Evolutionary conservation across 2,329 filamentous ascomycete genomes (phyloP), one percentile per base, ranked within the genome.

Genomic region (Alternaria gansuensis): DNA sequence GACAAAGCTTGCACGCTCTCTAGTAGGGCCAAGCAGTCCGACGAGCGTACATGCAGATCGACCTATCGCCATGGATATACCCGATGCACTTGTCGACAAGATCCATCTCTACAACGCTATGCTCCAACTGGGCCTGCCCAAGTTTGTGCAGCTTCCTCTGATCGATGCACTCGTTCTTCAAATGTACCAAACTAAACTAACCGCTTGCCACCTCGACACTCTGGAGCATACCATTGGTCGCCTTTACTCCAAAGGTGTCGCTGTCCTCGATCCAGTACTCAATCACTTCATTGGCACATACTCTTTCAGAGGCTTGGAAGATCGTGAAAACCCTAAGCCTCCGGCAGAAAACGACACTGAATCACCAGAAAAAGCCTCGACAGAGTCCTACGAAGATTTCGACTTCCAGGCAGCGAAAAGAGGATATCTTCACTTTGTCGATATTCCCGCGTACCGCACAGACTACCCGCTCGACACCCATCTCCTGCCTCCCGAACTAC

Each of bases 41-140:
- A 17, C 17, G 17, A 17, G 17, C 17, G 17, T 17, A 17, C 17
- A 17, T 17, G 17, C 17, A n/a, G 23, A n/a, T 17, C 14, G 24
- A n/a, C 54, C 50, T 5, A 23, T 65, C 8, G 14, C n/a, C 6
- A 54, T 63, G 4, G 6, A 8, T 0, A 54, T 65, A 34, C 67
- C 67, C 4, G n/a, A 31, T 0, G 33, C 10, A 14, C 59, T 68
- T 8, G 33, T 57, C 2, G 57, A 59, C 0, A 69, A 64, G 31
- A 69, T 69, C 1, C 62, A 71, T 26, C 54, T 69, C 2, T 71
- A 71, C 51, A 68, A 67, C 41, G 58, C 57, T 9, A 66, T 64
- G 60, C 54, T 68, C 2, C 68, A 71, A 21, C 53, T 71, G 1
- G 65, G 58, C 5, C 43, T 69, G 2, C 55, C 62, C 0, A 57